Conservation (phyloP, 23 red algal genomes). For the Gracilaria domingensis region DNA sequence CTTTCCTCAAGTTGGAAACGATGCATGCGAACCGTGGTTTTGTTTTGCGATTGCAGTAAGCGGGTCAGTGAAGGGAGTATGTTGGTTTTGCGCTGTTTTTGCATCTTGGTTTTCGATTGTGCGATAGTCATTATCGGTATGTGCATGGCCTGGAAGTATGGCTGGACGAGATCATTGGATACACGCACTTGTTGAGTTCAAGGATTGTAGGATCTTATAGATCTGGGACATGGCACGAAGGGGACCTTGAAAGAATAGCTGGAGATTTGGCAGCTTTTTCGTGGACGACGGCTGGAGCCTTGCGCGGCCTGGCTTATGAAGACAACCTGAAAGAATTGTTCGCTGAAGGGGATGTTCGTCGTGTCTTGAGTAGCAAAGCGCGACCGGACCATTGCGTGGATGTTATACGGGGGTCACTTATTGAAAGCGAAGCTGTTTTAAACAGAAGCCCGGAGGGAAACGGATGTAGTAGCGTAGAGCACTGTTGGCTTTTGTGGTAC, state of each 20-base stretch:
- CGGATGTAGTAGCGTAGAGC: neutral
- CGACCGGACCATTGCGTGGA: conserved; percentile 34
- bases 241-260: conserved; percentile 32
- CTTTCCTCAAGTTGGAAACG: no score
- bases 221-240: neutral
- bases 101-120: conserved; percentile 47
- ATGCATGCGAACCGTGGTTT: no score
- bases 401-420: conserved; percentile 20
- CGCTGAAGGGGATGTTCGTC: conserved; percentile 16
- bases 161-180: conserved; percentile 14
- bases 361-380: neutral
- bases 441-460: neutral
- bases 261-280: conserved; percentile 45
- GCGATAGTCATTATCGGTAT: conserved; percentile 53
- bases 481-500: conserved; percentile 16
- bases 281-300: neutral
- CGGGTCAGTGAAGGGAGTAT: conserved; percentile 48
- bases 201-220: conserved; percentile 23
- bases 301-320: neutral
- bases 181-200: neutral
- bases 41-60: conserved; percentile 36
- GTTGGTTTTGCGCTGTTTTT: conserved; percentile 64
- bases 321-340: neutral
- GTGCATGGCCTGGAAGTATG: conserved; percentile 10
- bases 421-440: conserved; percentile 4